These are phyloP conservation scores for Colletotrichum acutatum DNA, from an alignment of 2,329 filamentous ascomycete species.

Conservation along the genomic window DNA sequence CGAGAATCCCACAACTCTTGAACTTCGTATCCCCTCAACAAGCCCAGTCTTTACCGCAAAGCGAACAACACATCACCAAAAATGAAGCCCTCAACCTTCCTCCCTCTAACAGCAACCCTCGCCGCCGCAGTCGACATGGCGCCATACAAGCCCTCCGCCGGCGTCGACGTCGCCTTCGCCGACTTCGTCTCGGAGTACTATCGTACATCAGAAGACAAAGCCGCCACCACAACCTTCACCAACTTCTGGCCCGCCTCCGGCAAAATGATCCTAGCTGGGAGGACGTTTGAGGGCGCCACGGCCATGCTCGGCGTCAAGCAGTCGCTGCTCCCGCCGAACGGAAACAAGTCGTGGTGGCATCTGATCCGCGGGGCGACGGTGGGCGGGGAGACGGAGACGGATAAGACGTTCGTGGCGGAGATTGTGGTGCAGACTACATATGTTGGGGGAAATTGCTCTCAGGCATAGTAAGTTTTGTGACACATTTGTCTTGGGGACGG, in stretches of 20 bases:
- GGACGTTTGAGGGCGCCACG: background rate
- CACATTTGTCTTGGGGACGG: too few species aligned
- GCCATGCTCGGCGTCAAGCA: slow-evolving; percentile 25
- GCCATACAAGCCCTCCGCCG: slow-evolving; percentile 7
- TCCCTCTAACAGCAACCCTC: background rate
- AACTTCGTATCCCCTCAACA: too few species aligned
- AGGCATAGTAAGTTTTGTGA: slow-evolving; percentile 27
- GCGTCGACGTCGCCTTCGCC: slow-evolving; percentile 8
- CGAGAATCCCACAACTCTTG: background rate
- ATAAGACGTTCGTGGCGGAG: slow-evolving; percentile 21
- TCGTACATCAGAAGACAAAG: slow-evolving; percentile 11
- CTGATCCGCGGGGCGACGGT: slow-evolving; percentile 26
- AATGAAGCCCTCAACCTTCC: slow-evolving; percentile 15
- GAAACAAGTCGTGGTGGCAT: slow-evolving; percentile 23
- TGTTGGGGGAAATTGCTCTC: slow-evolving; percentile 7
- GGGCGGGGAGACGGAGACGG: background rate
- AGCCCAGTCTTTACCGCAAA: background rate
- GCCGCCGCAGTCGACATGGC: slow-evolving; percentile 18
- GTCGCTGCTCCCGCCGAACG: slow-evolving; percentile 12
- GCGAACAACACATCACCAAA: too few species aligned
- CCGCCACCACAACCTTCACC: slow-evolving; percentile 10
- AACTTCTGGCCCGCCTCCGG: slow-evolving; percentile 27
- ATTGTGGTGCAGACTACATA: slow-evolving; percentile 29
- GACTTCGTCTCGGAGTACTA: slow-evolving; percentile 24
- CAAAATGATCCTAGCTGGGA: slow-evolving; percentile 3